Evolutionary conservation across 2,329 filamentous ascomycete species (phyloP).

Genomic region (Chrysoporthe cubensis): DNA sequence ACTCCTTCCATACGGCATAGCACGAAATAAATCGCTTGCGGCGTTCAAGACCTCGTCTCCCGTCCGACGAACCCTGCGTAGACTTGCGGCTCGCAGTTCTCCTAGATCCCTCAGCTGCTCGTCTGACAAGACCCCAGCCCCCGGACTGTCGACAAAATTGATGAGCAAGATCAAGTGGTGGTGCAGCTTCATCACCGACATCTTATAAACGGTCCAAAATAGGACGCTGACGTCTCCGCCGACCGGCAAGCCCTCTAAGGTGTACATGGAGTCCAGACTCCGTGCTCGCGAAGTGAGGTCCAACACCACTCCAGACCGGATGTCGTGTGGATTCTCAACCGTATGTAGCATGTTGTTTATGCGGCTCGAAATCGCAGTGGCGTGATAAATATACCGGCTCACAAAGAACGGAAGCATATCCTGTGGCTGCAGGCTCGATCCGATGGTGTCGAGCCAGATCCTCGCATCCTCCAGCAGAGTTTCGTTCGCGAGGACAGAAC

Average conservation of each 20-base stretch:
- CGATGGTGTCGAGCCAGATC: constrained; percentile 5
- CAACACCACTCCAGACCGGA: background rate
- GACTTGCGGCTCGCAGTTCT: background rate
- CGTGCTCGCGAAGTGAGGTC: background rate
- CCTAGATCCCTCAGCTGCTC: background rate
- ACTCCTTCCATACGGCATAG: constrained; percentile 1
- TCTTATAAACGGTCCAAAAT: constrained; percentile 1
- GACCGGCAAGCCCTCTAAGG: background rate
- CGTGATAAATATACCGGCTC: background rate
- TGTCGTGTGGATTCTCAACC: background rate
- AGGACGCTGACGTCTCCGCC: background rate
- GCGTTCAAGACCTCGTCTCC: constrained; percentile 9
- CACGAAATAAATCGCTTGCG: background rate
- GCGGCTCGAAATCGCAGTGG: background rate
- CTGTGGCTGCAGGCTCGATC: background rate
- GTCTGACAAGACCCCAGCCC: background rate
- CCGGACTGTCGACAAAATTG: background rate
- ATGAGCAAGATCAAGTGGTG: constrained; percentile 3
- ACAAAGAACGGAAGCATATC: constrained; percentile 1
- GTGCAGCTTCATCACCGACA: background rate
- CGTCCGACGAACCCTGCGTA: background rate
- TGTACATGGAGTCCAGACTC: background rate
- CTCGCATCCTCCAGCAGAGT: background rate
- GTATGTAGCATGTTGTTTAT: background rate
- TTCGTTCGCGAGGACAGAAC: constrained; percentile 2